Conservation (phyloP, 345 rosid genomes). For the Orychophragmus violaceus region DNA sequence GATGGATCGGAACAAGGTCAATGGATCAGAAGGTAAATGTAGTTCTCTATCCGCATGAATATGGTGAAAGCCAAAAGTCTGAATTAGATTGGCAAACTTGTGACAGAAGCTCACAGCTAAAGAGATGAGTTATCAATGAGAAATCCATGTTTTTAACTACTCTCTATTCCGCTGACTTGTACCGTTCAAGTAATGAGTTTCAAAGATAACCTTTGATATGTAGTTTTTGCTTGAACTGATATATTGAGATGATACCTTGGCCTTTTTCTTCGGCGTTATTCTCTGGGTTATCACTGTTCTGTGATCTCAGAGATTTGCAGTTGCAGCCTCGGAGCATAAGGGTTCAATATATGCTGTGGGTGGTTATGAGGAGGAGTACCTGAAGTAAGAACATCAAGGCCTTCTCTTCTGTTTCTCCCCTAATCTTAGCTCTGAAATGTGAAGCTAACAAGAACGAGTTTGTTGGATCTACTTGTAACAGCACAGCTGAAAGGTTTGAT, state of each 20-base stretch:
- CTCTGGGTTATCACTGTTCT: conserved; percentile 1
- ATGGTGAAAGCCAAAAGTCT: conserved; percentile 3
- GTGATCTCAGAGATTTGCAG: conserved; percentile 60
- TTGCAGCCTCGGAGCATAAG: conserved; percentile 59
- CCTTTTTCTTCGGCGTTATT: neutral
- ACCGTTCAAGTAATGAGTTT: conserved; percentile 6
- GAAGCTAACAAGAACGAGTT: conserved; percentile 9
- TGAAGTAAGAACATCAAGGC: conserved; percentile 42
- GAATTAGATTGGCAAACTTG: neutral
- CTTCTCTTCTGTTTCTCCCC: neutral
- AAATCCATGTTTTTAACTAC: neutral
- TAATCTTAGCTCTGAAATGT: neutral
- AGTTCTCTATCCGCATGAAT: conserved; percentile 10
- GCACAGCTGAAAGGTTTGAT: conserved; percentile 80
- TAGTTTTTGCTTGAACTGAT: neutral
- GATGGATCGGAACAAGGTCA: conserved; percentile 57
- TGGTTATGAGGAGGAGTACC: conserved; percentile 54
- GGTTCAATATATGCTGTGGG: conserved; percentile 69
- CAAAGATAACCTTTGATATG: neutral
- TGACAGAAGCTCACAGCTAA: conserved; percentile 3
- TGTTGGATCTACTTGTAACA: conserved; percentile 21
- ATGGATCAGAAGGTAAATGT: conserved; percentile 58
- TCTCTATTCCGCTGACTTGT: neutral
- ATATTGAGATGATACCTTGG: neutral
- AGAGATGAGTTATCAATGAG: neutral